A percentile compares a stretch with the other conserved stretches of the same genome.
phyloP scores from a whole-genome alignment of 225 moss, liverwort and hornwort genomes.

The Lunularia cruciata region DNA sequence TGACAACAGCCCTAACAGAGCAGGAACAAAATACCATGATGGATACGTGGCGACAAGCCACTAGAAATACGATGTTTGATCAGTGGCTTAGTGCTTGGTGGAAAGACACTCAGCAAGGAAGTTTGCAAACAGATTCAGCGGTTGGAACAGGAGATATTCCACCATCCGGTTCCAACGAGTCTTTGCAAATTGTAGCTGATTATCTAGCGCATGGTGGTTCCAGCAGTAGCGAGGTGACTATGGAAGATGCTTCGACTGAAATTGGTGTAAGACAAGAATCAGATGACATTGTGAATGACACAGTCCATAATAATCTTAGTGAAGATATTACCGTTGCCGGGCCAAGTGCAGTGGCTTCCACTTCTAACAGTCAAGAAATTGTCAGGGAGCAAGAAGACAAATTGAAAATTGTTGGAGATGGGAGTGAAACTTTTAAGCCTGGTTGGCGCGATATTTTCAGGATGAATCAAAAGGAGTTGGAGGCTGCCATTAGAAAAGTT shows the following conservation, averaged over 20 bases:
- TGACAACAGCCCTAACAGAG: conserved; percentile 86
- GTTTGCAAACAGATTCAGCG: conserved; percentile 35
- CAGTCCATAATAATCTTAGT: background rate
- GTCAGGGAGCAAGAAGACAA: conserved; percentile 28
- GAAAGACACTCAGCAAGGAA: conserved; percentile 62
- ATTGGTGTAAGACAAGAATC: conserved; percentile 17
- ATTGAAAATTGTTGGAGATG: conserved; percentile 39
- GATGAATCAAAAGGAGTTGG: conserved; percentile 98
- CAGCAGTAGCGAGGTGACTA: conserved; percentile 9
- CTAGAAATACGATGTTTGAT: conserved; percentile 98
- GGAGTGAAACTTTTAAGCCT: conserved; percentile 75
- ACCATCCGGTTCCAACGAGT: conserved; percentile 80
- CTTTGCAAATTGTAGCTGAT: conserved; percentile 89
- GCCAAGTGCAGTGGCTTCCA: conserved; percentile 1
- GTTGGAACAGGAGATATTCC: conserved; percentile 42
- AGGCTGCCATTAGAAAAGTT: conserved; percentile 95
- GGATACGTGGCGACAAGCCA: conserved; percentile 98
- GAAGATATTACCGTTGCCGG: conserved; percentile 15
- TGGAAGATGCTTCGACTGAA: conserved; percentile 13
- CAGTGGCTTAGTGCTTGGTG: conserved; percentile 99
- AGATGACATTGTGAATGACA: background rate
- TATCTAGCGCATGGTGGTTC: conserved; percentile 55
- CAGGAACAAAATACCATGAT: conserved; percentile 97
- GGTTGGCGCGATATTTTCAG: conserved; percentile 98
- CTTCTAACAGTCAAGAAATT: conserved; percentile 13